A percentile compares a stretch with the other conserved stretches of the same genome.
phyloP scores from a whole-genome alignment of 225 moss, liverwort and hornwort species.

The Marchantia paleacea region DNA sequence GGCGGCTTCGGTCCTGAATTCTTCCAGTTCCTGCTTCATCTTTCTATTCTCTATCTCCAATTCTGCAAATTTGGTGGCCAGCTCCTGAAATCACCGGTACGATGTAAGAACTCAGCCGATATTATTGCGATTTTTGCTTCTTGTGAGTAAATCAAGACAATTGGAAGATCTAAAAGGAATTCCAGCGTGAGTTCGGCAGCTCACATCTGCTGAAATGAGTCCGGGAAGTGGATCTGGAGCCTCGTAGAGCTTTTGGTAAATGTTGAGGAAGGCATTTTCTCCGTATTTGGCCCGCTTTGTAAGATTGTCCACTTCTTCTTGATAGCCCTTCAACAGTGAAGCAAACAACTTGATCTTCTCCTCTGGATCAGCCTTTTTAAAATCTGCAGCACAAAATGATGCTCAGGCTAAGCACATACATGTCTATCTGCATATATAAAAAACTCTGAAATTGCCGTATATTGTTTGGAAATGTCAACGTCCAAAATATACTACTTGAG shows the following conservation, averaged over 20 bases:
- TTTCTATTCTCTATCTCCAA: conserved; percentile 81
- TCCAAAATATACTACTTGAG: too few species aligned
- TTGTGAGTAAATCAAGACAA: too few species aligned
- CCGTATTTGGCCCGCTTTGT: conserved; percentile 97
- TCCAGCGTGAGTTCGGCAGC: conserved; percentile 20
- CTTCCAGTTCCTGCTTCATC: conserved; percentile 88
- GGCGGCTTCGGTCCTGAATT: conserved; percentile 79
- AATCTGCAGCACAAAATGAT: conserved; percentile 47
- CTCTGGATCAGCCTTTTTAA: conserved; percentile 77
- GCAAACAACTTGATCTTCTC: conserved; percentile 78
- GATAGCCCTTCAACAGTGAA: conserved; percentile 76
- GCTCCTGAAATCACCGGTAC: conserved; percentile 46
- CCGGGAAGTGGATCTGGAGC: conserved; percentile 91
- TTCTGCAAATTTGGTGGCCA: conserved; percentile 64
- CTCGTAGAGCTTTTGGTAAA: conserved; percentile 96
- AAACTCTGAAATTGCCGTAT: too few species aligned
- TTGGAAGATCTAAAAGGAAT: too few species aligned
- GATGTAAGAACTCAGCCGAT: neutral
- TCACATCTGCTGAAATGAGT: conserved; percentile 86
- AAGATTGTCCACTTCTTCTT: conserved; percentile 95
- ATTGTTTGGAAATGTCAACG: too few species aligned
- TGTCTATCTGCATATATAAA: too few species aligned
- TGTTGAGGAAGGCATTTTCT: conserved; percentile 92
- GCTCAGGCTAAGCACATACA: neutral
- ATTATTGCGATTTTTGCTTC: too few species aligned